These are phyloP conservation scores for Darksidea phi DNA, from an alignment of 495 filamentous ascomycete species.

Conservation along the genomic window DNA sequence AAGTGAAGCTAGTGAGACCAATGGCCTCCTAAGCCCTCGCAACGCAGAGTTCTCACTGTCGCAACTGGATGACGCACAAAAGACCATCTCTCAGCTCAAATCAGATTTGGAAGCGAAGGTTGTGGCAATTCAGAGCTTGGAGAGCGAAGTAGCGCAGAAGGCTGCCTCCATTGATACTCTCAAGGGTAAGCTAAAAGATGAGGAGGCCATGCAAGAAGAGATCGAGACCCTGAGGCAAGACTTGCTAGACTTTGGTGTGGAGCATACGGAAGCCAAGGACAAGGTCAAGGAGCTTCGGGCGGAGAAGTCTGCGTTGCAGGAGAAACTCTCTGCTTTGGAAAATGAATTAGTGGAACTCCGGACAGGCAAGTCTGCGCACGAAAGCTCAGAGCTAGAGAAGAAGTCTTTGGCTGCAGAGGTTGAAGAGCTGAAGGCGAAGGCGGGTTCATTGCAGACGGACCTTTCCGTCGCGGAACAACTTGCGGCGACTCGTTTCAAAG, in stretches of 20 bases:
- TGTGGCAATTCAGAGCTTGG: conserved; percentile 45
- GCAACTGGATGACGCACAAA: conserved; percentile 47
- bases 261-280: conserved; percentile 80
- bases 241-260: conserved; percentile 69
- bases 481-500: conserved; percentile 81
- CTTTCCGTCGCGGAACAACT: conserved; percentile 82
- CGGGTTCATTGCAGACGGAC: conserved; percentile 72
- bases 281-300: conserved; percentile 65
- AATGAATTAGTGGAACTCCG: conserved; percentile 57
- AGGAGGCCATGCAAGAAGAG: conserved; percentile 82
- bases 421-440: conserved; percentile 69
- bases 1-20: conserved; percentile 36
- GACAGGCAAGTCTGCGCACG: conserved; percentile 54
- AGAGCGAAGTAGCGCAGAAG: conserved; percentile 66
- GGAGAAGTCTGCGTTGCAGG: conserved; percentile 52
- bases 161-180: conserved; percentile 67
- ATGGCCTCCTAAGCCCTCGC: conserved; percentile 17
- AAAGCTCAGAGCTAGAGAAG: conserved; percentile 56
- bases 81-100: conserved; percentile 47
- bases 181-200: conserved; percentile 63
- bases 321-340: conserved; percentile 48
- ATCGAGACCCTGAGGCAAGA: conserved; percentile 81
- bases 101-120: conserved; percentile 30
- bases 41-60: conserved; percentile 18
- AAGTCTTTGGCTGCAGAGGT: conserved; percentile 66